Conservation (phyloP, 805 yeast genomes). For the Metahyphopichia silvanorum region DNA sequence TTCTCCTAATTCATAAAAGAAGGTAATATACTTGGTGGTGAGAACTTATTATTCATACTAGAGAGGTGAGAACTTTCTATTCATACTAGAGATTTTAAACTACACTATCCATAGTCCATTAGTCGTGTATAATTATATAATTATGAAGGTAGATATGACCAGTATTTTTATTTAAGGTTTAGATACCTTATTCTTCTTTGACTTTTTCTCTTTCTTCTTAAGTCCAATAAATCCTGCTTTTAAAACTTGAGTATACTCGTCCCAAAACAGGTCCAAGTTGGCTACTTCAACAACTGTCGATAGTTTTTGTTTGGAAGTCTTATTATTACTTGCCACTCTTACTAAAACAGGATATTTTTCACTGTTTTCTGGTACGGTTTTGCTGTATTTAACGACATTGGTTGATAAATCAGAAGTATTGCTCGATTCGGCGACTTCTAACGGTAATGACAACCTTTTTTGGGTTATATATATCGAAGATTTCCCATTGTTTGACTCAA, state of each 20-base stretch:
- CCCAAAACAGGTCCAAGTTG: slow-evolving; percentile 72
- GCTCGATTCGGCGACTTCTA: slow-evolving; percentile 19
- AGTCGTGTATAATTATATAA: too few species aligned
- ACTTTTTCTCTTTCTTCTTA: slow-evolving; percentile 78
- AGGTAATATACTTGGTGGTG: too few species aligned
- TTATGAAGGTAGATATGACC: too few species aligned
- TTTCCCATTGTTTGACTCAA: slow-evolving; percentile 31
- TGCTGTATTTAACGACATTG: slow-evolving; percentile 22
- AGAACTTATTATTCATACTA: too few species aligned
- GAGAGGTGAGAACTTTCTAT: too few species aligned
- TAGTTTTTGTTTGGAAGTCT: slow-evolving; percentile 52
- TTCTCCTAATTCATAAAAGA: too few species aligned
- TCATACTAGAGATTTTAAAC: too few species aligned
- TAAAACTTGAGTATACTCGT: slow-evolving; percentile 62
- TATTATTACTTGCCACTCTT: slow-evolving; percentile 64
- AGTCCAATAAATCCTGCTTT: slow-evolving; percentile 74
- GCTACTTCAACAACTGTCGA: slow-evolving; percentile 69
- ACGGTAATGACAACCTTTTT: slow-evolving; percentile 40
- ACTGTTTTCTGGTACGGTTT: slow-evolving; percentile 14
- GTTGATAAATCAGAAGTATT: slow-evolving; percentile 32
- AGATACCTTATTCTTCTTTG: slow-evolving; percentile 46
- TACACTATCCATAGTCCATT: too few species aligned
- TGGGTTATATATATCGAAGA: slow-evolving; percentile 60
- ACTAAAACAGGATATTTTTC: slow-evolving; percentile 59
- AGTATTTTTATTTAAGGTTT: too few species aligned